Conservation (phyloP, 768 basidiomycete genomes). For the Fomitopsis pulvina region DNA sequence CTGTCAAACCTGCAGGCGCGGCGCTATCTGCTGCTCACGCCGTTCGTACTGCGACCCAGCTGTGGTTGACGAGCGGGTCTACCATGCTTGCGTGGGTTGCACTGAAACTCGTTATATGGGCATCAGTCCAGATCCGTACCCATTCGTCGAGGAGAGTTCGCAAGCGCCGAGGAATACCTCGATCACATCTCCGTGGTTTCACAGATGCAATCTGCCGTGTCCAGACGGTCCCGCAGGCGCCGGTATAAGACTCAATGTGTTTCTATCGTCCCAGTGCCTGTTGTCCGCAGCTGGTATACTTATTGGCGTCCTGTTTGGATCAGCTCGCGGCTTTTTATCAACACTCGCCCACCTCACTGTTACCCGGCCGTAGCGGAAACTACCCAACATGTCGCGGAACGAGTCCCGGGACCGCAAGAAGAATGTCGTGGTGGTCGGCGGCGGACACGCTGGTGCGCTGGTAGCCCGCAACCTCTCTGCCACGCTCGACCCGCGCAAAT, state of each 20-base stretch:
- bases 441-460: constrained; percentile 45
- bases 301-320: neutral
- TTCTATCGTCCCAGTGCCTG: neutral
- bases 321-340: too few species aligned
- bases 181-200: neutral
- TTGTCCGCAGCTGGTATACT: neutral
- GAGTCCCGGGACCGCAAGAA: constrained; percentile 11
- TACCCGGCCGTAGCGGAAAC: too few species aligned
- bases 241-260: neutral
- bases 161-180: neutral
- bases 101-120: too few species aligned
- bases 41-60: too few species aligned
- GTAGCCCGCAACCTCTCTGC: constrained; percentile 42
- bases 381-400: neutral
- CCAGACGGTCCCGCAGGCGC: neutral
- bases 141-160: too few species aligned
- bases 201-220: neutral
- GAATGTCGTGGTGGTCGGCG: constrained; percentile 48
- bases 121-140: too few species aligned
- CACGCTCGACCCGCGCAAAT: constrained; percentile 39
- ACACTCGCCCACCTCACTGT: too few species aligned
- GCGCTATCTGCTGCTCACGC: too few species aligned
- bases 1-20: too few species aligned
- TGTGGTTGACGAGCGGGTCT: too few species aligned
- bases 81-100: too few species aligned